Conservation (phyloP, 345 rosid species). For the Syzygium jambos region DNA sequence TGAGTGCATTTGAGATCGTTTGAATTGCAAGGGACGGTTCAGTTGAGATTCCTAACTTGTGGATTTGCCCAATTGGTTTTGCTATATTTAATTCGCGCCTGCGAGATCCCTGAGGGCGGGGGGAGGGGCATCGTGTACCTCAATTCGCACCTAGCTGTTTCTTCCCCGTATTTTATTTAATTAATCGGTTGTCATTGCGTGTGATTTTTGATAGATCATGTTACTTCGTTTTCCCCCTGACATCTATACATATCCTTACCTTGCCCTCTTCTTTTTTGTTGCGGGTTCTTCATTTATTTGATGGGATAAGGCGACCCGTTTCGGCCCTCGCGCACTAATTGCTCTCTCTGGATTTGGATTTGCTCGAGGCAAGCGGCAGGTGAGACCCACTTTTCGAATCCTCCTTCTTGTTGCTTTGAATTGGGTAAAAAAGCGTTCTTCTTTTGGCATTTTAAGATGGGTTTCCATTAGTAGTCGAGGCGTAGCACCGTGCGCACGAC, state of each 20-base stretch:
- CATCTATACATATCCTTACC: not conserved
- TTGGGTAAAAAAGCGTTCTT: not conserved
- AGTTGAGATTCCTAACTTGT: not conserved
- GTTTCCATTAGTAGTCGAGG: not conserved
- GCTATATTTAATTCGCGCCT: not conserved
- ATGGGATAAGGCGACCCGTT: not conserved
- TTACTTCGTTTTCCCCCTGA: not conserved
- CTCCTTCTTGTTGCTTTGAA: not conserved
- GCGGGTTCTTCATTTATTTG: not conserved
- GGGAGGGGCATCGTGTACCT: not conserved
- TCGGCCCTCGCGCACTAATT: not conserved
- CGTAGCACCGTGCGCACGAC: not conserved
- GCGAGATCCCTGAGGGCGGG: not conserved
- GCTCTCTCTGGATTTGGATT: not conserved
- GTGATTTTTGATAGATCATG: not conserved
- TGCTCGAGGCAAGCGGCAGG: not conserved
- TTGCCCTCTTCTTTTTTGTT: not conserved
- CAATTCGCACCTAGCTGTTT: not conserved
- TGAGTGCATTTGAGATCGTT: not conserved
- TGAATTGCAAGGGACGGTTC: not conserved
- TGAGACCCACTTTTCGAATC: not conserved
- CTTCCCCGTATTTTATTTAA: not conserved
- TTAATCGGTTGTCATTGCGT: not conserved
- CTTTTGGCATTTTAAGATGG: not conserved
- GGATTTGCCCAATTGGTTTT: not conserved